phyloP scores from a whole-genome alignment of 768 basidiomycete genomes.

The Lactarius pseudohatsudake region DNA sequence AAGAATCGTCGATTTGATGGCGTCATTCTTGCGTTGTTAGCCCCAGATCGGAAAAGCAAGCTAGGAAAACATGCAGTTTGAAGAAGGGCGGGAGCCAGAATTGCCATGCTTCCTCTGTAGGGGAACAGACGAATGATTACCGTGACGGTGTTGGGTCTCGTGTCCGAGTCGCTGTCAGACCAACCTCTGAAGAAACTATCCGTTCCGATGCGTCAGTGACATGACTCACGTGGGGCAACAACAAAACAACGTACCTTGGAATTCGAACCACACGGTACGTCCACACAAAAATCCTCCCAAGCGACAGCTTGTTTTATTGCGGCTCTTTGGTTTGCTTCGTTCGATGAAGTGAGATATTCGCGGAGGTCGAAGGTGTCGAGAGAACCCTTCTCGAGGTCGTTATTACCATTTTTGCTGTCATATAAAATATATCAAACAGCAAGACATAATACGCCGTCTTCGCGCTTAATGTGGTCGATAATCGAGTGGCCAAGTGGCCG shows the following conservation, averaged over 20 bases:
- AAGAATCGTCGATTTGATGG: conserved; percentile 15
- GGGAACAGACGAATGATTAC: too few species aligned
- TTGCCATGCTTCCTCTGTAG: conserved; percentile 26
- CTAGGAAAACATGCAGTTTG: conserved; percentile 6
- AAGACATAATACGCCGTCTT: background rate
- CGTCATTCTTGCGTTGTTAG: conserved; percentile 1
- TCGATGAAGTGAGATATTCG: conserved; percentile 67
- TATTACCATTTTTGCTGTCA: background rate
- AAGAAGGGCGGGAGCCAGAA: conserved; percentile 26
- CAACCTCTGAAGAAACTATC: conserved; percentile 57
- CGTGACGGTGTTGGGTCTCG: background rate
- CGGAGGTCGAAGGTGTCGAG: conserved; percentile 61
- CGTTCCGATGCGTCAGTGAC: background rate
- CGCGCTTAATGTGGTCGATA: background rate
- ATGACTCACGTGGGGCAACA: background rate
- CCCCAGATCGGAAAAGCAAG: conserved; percentile 3
- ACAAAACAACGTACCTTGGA: conserved; percentile 48
- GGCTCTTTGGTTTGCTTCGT: conserved; percentile 62
- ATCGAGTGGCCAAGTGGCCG: too few species aligned
- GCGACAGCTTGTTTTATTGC: conserved; percentile 72
- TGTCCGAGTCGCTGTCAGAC: conserved; percentile 27
- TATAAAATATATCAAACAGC: too few species aligned
- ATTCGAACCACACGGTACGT: conserved; percentile 55
- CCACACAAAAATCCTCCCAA: conserved; percentile 69
- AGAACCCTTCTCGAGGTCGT: conserved; percentile 43